phyloP scores from a whole-genome alignment of 2,329 filamentous ascomycete genomes.

The Ascochyta viciae-villosae region DNA sequence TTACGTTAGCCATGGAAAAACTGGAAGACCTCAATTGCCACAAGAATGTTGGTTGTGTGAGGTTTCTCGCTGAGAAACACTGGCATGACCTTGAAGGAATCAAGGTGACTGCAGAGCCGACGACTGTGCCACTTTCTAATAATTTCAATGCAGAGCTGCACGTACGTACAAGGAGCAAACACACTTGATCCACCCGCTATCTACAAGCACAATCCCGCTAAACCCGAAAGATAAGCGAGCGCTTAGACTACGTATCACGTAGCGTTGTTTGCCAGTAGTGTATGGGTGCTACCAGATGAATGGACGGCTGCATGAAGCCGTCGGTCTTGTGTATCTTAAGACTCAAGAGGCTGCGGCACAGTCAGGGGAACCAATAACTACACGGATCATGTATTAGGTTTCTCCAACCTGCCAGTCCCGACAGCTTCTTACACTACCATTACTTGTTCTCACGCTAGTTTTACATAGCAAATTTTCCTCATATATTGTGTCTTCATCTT shows the following conservation, averaged over 20 bases:
- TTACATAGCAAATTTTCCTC: not conserved
- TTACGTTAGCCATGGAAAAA: conserved; percentile 17
- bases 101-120: conserved; percentile 1
- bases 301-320: not conserved
- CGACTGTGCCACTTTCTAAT: conserved; percentile 10
- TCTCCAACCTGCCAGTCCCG: not conserved
- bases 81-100: conserved; percentile 1
- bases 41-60: not conserved
- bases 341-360: conserved; percentile 5
- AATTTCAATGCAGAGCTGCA: conserved; percentile 4
- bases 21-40: not conserved
- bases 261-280: not conserved
- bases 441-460: conserved; percentile 3
- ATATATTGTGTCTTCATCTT: conserved; percentile 1
- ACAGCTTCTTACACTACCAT: conserved; percentile 1
- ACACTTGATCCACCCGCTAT: conserved; percentile 9
- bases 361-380: conserved; percentile 3
- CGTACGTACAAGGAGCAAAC: conserved; percentile 2
- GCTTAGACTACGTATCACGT: conserved; percentile 6
- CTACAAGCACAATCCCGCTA: conserved; percentile 9
- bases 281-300: not conserved
- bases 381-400: conserved; percentile 1
- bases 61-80: not conserved
- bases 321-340: not conserved
- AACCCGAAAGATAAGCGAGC: conserved; percentile 6